phyloP scores from a whole-genome alignment of 129 eudicot species.

The Pittosporum tobira region DNA sequence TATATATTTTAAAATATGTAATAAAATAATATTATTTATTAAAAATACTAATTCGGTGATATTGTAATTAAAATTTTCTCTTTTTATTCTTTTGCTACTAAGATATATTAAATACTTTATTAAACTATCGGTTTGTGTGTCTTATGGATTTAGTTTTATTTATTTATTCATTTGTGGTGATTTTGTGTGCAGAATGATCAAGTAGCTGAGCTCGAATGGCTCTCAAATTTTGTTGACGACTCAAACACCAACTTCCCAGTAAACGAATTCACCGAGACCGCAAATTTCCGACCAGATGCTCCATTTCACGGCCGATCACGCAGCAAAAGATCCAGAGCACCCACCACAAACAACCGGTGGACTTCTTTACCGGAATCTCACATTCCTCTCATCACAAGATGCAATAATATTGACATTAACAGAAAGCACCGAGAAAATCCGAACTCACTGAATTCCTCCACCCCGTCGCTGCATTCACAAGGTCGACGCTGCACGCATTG shows the following conservation, averaged over 20 bases:
- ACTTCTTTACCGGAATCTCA: slow-evolving; percentile 15
- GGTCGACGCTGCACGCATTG: slow-evolving; percentile 70
- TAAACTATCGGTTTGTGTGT: background rate
- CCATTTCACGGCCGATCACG: slow-evolving; percentile 37
- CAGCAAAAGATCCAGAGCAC: slow-evolving; percentile 39
- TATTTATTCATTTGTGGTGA: background rate
- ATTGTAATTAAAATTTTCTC: too few species aligned
- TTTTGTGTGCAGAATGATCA: slow-evolving; percentile 39
- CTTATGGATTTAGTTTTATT: background rate
- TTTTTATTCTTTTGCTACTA: too few species aligned
- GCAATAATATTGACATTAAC: background rate
- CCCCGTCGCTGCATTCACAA: slow-evolving; percentile 12
- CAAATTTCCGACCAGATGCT: slow-evolving; percentile 20
- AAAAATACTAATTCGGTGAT: too few species aligned
- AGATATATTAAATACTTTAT: too few species aligned
- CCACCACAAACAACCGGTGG: slow-evolving; percentile 18
- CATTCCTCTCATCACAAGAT: background rate
- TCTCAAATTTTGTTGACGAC: slow-evolving; percentile 64
- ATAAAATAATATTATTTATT: too few species aligned
- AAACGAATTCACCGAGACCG: slow-evolving; percentile 24
- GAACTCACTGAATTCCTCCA: slow-evolving; percentile 22
- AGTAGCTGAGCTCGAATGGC: slow-evolving; percentile 77
- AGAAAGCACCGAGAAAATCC: background rate
- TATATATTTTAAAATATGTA: too few species aligned
- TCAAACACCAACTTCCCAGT: slow-evolving; percentile 50